Evolutionary conservation across 2,329 filamentous ascomycete species (phyloP).

Genomic region (Bipolaris zeicola): DNA sequence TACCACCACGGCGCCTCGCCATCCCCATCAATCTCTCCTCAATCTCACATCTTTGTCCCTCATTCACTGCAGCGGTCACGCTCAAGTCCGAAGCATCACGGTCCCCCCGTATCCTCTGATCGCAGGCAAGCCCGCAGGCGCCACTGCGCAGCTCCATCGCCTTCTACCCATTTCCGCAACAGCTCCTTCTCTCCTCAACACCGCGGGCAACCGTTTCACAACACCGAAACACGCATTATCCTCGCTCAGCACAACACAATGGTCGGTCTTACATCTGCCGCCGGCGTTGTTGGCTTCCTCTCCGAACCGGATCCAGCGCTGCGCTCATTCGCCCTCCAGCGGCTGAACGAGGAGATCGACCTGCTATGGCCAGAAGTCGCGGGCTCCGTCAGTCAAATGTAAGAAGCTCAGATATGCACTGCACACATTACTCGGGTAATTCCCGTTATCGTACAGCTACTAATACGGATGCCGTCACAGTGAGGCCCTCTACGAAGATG

Average conservation of each 20-base stretch:
- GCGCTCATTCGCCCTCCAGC: slow-evolving; percentile 92
- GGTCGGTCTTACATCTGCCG: slow-evolving; percentile 93
- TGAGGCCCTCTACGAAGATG: slow-evolving; percentile 97
- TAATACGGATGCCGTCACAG: slow-evolving; percentile 57
- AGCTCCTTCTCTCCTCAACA: slow-evolving; percentile 29
- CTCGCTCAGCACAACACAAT: slow-evolving; percentile 57
- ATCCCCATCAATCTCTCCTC: slow-evolving; percentile 39
- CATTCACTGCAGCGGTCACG: slow-evolving; percentile 33
- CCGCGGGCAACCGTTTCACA: slow-evolving; percentile 23
- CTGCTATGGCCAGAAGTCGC: slow-evolving; percentile 98
- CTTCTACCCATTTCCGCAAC: slow-evolving; percentile 44
- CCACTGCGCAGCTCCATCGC: slow-evolving; percentile 46
- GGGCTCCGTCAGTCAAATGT: slow-evolving; percentile 92
- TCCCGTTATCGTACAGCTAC: slow-evolving; percentile 16
- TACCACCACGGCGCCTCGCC: slow-evolving; percentile 37
- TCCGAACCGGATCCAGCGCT: slow-evolving; percentile 93
- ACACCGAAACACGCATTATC: slow-evolving; percentile 16
- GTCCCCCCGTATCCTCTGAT: slow-evolving; percentile 5
- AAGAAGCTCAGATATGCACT: slow-evolving; percentile 49
- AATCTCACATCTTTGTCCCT: slow-evolving; percentile 35
- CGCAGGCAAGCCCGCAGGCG: slow-evolving; percentile 30
- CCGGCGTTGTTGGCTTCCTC: slow-evolving; percentile 92
- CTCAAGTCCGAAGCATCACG: slow-evolving; percentile 20
- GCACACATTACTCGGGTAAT: background rate
- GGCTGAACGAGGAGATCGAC: slow-evolving; percentile 94